Conservation (phyloP, 1,284 basidiomycete species). For the Boletus sp. region DNA sequence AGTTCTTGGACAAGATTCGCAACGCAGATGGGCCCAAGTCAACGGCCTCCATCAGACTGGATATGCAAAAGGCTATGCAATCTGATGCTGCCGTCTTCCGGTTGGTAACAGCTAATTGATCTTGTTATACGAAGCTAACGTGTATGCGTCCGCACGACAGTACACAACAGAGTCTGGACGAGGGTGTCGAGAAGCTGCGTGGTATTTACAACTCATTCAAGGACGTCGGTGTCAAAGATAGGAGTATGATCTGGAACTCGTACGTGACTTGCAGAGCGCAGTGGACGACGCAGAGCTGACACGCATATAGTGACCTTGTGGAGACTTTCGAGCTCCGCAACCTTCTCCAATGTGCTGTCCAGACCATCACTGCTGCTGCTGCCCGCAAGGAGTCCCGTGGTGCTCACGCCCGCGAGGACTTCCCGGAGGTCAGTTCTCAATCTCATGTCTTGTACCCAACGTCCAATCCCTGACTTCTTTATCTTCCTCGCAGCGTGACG, state of each 20-base stretch:
- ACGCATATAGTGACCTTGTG: conserved; percentile 72
- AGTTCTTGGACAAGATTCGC: conserved; percentile 88
- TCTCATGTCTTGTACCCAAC: background rate
- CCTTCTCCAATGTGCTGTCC: conserved; percentile 90
- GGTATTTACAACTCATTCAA: conserved; percentile 86
- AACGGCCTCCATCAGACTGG: conserved; percentile 87
- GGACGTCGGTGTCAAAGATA: conserved; percentile 93
- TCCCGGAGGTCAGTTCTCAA: conserved; percentile 62
- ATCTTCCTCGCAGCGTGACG: conserved; percentile 69
- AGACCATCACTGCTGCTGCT: conserved; percentile 93
- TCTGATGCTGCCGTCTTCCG: conserved; percentile 88
- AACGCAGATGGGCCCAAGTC: conserved; percentile 79
- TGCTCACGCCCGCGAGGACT: conserved; percentile 97
- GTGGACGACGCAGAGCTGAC: conserved; percentile 13
- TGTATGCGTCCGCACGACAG: conserved; percentile 40
- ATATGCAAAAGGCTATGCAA: conserved; percentile 99
- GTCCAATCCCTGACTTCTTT: conserved; percentile 2
- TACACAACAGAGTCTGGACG: conserved; percentile 87
- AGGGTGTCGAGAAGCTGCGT: conserved; percentile 86
- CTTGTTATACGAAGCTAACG: conserved; percentile 5
- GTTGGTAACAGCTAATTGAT: conserved; percentile 35
- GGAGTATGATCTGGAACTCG: conserved; percentile 99
- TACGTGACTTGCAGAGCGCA: conserved; percentile 36
- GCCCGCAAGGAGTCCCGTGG: conserved; percentile 97
- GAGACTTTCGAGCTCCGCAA: conserved; percentile 98